A percentile compares a stretch with the other conserved stretches of the same genome.
These are phyloP conservation scores for Candida anglica DNA, from an alignment of 805 yeast genomes.

Conservation along the genomic window DNA sequence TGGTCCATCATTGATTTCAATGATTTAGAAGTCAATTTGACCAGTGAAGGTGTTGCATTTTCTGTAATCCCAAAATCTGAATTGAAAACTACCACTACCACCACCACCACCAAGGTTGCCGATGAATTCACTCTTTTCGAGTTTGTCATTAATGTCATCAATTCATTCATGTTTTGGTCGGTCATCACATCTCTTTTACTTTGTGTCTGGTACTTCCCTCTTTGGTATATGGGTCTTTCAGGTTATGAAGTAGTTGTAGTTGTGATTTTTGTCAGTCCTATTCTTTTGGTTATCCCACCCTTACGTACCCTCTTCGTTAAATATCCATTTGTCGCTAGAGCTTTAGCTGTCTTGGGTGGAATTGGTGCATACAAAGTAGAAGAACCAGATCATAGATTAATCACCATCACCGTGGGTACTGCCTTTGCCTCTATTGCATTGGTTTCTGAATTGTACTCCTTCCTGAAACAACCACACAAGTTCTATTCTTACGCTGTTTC, in stretches of 20 bases:
- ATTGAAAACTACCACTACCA: not conserved
- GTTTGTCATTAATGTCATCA: conserved; percentile 45
- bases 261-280: conserved; percentile 54
- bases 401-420: conserved; percentile 63
- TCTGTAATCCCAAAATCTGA: conserved; percentile 1
- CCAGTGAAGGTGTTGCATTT: conserved; percentile 15
- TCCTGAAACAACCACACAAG: conserved; percentile 22
- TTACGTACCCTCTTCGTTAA: conserved; percentile 32
- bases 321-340: conserved; percentile 52
- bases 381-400: conserved; percentile 67
- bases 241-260: conserved; percentile 79
- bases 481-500: conserved; percentile 49
- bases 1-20: conserved; percentile 71
- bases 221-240: conserved; percentile 97
- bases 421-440: conserved; percentile 60
- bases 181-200: conserved; percentile 74
- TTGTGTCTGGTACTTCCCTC: conserved; percentile 94
- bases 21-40: conserved; percentile 48
- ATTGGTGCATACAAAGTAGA: conserved; percentile 70
- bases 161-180: conserved; percentile 84
- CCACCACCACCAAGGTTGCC: conserved; percentile 8
- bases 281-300: conserved; percentile 44
- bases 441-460: conserved; percentile 46
- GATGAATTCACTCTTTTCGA: conserved; percentile 33
- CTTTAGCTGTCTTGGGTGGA: conserved; percentile 57